These are phyloP conservation scores for Malassezia sympodialis DNA, from an alignment of 1,284 basidiomycete species.

Conservation along the genomic window DNA sequence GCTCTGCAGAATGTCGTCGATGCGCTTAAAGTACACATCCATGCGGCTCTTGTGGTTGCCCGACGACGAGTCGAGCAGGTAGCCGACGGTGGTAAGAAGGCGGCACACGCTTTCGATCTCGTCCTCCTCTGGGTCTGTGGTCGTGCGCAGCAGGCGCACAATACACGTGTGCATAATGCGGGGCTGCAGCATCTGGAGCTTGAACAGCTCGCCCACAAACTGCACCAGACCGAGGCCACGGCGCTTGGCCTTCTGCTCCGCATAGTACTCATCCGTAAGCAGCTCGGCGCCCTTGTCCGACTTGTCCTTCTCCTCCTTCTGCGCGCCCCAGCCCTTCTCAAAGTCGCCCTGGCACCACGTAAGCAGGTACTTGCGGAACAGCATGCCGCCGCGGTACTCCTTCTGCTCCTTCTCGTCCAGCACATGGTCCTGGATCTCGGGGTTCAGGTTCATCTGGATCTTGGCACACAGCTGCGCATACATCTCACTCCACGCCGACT, in stretches of 20 bases:
- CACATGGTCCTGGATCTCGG: conserved; percentile 70
- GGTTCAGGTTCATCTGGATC: conserved; percentile 80
- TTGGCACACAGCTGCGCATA: conserved; percentile 87
- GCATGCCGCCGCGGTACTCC: conserved; percentile 71
- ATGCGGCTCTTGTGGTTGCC: conserved; percentile 61
- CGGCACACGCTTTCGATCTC: conserved; percentile 94
- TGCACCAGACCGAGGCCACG: conserved; percentile 91
- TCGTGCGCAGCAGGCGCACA: conserved; percentile 82
- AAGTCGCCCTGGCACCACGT: conserved; percentile 91
- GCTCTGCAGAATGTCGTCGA: conserved; percentile 65
- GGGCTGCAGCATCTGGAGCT: conserved; percentile 85
- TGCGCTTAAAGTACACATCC: conserved; percentile 83
- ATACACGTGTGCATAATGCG: conserved; percentile 94
- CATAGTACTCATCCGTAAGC: conserved; percentile 93
- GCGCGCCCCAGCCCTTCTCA: conserved; percentile 65
- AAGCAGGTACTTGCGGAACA: conserved; percentile 78
- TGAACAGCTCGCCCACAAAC: conserved; percentile 96
- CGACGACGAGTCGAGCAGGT: conserved; percentile 57
- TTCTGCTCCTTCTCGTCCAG: conserved; percentile 62
- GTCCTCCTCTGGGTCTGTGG: conserved; percentile 89
- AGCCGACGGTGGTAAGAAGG: conserved; percentile 77
- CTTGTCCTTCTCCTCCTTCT: conserved; percentile 51
- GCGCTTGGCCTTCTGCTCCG: conserved; percentile 89
- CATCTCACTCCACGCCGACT: conserved; percentile 91
- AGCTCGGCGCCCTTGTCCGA: conserved; percentile 50